These are phyloP conservation scores for Pyrus pyrifolia DNA, from an alignment of 306 rosid species.

Conservation along the genomic window DNA sequence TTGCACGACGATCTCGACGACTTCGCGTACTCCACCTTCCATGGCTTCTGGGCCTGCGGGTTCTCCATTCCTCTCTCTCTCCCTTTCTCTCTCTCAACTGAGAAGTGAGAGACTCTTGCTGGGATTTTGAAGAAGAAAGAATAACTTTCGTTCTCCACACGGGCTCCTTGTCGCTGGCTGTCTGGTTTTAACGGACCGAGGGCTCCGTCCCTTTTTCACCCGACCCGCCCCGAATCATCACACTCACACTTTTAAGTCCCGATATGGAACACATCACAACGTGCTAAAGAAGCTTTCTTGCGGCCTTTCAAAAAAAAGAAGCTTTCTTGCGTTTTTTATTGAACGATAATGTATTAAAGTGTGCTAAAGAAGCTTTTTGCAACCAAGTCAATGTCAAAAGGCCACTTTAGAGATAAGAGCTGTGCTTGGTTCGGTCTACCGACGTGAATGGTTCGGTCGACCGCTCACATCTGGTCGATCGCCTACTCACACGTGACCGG, in stretches of 20 bases:
- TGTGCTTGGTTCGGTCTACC: background rate
- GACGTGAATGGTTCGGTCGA: background rate
- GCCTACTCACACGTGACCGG: background rate
- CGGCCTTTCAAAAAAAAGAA: too few species aligned
- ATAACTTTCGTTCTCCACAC: background rate
- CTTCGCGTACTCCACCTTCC: constrained; percentile 96
- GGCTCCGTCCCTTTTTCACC: background rate
- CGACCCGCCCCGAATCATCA: background rate
- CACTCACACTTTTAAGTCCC: background rate
- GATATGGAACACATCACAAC: background rate
- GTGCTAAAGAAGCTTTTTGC: background rate
- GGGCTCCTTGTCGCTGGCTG: background rate
- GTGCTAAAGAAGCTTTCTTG: background rate
- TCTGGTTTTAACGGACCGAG: background rate
- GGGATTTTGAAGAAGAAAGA: background rate
- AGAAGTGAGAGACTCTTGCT: background rate
- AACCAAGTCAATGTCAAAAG: background rate
- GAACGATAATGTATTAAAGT: too few species aligned
- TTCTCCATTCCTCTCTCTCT: constrained; percentile 47
- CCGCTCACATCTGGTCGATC: background rate
- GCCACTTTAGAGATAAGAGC: background rate
- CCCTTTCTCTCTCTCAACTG: background rate
- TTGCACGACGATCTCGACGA: constrained; percentile 86
- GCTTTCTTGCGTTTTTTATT: background rate
- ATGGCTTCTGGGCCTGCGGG: constrained; percentile 53